A percentile compares a stretch with the other conserved stretches of the same genome.
Conservation (phyloP, 1,139 yeast genomes). For the Eremothecium gossypii region DNA sequence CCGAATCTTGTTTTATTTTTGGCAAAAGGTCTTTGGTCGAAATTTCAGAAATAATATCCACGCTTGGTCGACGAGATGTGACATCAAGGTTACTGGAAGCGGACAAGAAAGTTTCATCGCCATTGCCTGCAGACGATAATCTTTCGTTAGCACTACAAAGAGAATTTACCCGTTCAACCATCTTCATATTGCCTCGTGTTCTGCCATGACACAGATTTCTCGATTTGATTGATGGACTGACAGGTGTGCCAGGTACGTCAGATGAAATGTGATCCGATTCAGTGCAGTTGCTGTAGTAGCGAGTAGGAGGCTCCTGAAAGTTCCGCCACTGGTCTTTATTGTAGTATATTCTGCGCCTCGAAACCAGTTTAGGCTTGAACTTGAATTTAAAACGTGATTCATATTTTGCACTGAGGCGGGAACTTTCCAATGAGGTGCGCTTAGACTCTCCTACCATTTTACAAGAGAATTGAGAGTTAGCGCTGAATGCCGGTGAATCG, state of each 20-base stretch:
- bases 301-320: slow-evolving; percentile 4
- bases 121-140: neutral
- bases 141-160: too few species aligned
- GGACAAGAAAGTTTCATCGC: neutral
- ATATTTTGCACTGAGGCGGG: slow-evolving; percentile 6
- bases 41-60: neutral
- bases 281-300: neutral
- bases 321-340: slow-evolving; percentile 7
- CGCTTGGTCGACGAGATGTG: neutral
- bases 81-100: neutral
- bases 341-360: slow-evolving; percentile 20
- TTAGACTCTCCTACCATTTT: slow-evolving; percentile 3
- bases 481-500: slow-evolving; percentile 26
- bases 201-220: too few species aligned
- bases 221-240: too few species aligned
- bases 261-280: too few species aligned
- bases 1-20: neutral
- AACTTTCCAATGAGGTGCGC: slow-evolving; percentile 7
- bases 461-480: slow-evolving; percentile 21
- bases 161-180: slow-evolving; percentile 4
- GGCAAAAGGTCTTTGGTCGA: neutral
- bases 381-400: slow-evolving; percentile 8
- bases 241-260: too few species aligned
- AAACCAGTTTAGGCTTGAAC: slow-evolving; percentile 22
- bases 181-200: slow-evolving; percentile 10